Evolutionary conservation across 441 rosid species (phyloP).

Genomic region (Capsella rubella): DNA sequence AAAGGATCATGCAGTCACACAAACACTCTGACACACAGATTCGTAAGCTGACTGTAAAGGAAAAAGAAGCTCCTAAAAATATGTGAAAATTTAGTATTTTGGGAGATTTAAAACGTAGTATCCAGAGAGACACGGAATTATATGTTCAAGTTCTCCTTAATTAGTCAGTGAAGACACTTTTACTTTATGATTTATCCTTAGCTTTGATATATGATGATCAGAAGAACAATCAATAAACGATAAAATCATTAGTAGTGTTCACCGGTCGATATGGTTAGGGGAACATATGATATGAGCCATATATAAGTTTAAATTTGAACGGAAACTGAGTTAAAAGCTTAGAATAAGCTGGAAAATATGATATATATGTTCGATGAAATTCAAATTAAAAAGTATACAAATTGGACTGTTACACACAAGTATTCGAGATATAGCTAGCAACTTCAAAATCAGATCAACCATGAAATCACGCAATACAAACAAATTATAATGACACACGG

Average conservation of each 20-base stretch:
- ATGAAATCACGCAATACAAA: slow-evolving; percentile 38
- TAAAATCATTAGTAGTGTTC: slow-evolving; percentile 11
- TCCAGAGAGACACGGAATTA: slow-evolving; percentile 29
- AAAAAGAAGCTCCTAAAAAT: slow-evolving; percentile 43
- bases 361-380: slow-evolving; percentile 9
- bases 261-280: slow-evolving; percentile 9
- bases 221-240: background rate
- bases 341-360: slow-evolving; percentile 10
- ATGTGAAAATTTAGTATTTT: slow-evolving; percentile 33
- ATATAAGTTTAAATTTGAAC: background rate
- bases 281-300: background rate
- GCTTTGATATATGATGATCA: background rate
- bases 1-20: slow-evolving; percentile 37
- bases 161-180: slow-evolving; percentile 27
- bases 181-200: slow-evolving; percentile 36
- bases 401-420: slow-evolving; percentile 34
- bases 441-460: slow-evolving; percentile 31
- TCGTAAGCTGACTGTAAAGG: slow-evolving; percentile 40
- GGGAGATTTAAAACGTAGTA: slow-evolving; percentile 21
- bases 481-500: slow-evolving; percentile 22
- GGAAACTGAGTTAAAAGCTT: background rate
- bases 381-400: slow-evolving; percentile 20
- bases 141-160: slow-evolving; percentile 28
- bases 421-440: slow-evolving; percentile 15
- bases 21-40: slow-evolving; percentile 40